Conservation (phyloP, 1,284 basidiomycete species). For the Fomes fomentarius region DNA sequence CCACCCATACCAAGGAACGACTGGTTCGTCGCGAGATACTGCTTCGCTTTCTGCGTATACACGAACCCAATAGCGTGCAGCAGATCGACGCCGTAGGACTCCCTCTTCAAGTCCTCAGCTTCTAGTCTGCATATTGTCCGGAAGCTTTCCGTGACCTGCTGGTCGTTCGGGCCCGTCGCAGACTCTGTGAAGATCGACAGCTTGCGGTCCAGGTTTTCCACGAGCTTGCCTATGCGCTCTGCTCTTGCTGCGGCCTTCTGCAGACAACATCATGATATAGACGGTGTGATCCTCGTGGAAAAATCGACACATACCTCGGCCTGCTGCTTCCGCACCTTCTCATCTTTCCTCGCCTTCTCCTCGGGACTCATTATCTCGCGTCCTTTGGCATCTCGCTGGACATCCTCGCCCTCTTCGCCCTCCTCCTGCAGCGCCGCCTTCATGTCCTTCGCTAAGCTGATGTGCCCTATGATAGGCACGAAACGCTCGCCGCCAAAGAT, state of each 20-base stretch:
- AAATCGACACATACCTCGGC: slow-evolving; percentile 60
- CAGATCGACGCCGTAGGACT: slow-evolving; percentile 93
- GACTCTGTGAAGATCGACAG: slow-evolving; percentile 93
- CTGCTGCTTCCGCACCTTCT: slow-evolving; percentile 68
- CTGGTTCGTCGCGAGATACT: slow-evolving; percentile 79
- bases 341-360: slow-evolving; percentile 80
- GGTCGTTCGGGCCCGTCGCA: slow-evolving; percentile 74
- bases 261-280: neutral
- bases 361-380: slow-evolving; percentile 78
- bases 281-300: neutral
- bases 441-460: slow-evolving; percentile 93
- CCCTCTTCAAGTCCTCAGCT: slow-evolving; percentile 87
- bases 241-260: slow-evolving; percentile 82
- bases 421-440: slow-evolving; percentile 96
- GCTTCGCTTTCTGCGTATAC: slow-evolving; percentile 84
- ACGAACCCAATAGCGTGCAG: slow-evolving; percentile 92
- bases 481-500: slow-evolving; percentile 92
- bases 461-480: slow-evolving; percentile 80
- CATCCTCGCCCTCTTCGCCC: slow-evolving; percentile 58
- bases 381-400: slow-evolving; percentile 65
- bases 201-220: slow-evolving; percentile 85
- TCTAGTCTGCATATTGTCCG: slow-evolving; percentile 81
- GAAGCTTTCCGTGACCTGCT: slow-evolving; percentile 72
- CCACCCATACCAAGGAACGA: slow-evolving; percentile 84
- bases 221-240: slow-evolving; percentile 82